Percentiles rank a stretch among this genome's conserved stretches.
Evolutionary conservation across 768 basidiomycete species (phyloP).

Genomic region (Russula griseocarnosa): DNA sequence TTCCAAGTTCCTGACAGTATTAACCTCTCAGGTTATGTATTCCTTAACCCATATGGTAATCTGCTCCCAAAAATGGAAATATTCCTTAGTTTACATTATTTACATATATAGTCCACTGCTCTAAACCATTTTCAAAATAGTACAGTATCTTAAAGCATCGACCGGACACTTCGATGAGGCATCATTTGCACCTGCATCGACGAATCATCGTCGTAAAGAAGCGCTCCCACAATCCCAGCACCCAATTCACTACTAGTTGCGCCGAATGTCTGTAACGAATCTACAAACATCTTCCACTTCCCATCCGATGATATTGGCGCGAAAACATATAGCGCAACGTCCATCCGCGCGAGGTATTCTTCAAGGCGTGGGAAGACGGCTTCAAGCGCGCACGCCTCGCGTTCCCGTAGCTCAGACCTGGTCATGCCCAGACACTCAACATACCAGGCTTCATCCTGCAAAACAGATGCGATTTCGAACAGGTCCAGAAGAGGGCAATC

Average conservation of each 20-base stretch:
- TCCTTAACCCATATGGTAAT: no score
- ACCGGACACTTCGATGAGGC: constrained; percentile 4
- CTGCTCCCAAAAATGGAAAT: no score
- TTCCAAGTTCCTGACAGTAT: no score
- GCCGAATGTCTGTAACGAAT: constrained; percentile 1
- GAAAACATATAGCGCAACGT: constrained; percentile 20
- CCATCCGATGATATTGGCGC: constrained; percentile 30
- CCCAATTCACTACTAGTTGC: not conserved
- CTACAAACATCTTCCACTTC: constrained; percentile 22
- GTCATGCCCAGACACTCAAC: constrained; percentile 48
- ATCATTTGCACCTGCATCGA: not conserved
- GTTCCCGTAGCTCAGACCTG: constrained; percentile 42
- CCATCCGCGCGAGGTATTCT: constrained; percentile 22
- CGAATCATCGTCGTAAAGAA: not conserved
- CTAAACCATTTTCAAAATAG: no score
- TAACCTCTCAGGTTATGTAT: no score
- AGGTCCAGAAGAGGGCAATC: constrained; percentile 51
- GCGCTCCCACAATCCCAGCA: not conserved
- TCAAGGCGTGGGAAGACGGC: constrained; percentile 30
- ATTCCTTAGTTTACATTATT: no score
- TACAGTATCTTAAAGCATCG: constrained; percentile 18
- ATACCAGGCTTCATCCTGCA: constrained; percentile 58
- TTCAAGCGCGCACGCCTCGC: constrained; percentile 30
- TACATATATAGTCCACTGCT: no score
- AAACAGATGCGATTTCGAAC: constrained; percentile 51